Conservation (phyloP, 176 grass and related monocot genomes). For the Zizania latifolia region DNA sequence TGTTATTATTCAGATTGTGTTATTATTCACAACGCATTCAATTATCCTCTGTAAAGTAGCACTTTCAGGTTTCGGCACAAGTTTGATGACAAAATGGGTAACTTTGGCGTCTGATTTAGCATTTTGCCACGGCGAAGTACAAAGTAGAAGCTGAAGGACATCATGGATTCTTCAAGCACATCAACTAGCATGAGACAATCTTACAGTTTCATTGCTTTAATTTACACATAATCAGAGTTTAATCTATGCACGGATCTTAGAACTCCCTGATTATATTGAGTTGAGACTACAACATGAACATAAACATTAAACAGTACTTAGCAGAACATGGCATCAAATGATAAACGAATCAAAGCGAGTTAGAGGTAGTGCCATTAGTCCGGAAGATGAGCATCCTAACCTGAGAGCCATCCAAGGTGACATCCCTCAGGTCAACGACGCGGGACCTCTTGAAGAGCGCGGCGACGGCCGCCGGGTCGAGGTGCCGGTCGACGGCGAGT, state of each 20-base stretch:
- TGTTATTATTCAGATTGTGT: neutral
- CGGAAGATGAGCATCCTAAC: constrained; percentile 56
- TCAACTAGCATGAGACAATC: neutral
- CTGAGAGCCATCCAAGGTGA: constrained; percentile 49
- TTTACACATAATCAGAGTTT: neutral
- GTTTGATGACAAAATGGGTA: neutral
- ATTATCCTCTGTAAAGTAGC: neutral
- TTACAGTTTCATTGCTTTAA: neutral
- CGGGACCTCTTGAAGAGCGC: constrained; percentile 58
- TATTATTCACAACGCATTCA: neutral
- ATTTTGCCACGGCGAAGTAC: neutral
- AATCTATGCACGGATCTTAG: neutral
- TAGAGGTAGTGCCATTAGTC: constrained; percentile 46
- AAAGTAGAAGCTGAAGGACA: neutral
- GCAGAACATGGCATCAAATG: neutral
- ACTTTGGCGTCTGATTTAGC: neutral
- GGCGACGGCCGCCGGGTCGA: constrained; percentile 33
- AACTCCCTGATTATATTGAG: neutral
- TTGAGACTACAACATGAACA: neutral
- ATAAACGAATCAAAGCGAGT: constrained; percentile 13
- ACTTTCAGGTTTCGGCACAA: neutral
- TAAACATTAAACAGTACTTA: neutral
- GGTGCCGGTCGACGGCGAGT: constrained; percentile 28
- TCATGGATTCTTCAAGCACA: neutral
- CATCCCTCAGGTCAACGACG: constrained; percentile 47